Conservation (phyloP, 345 rosid species). For the Eutrema japonicum region DNA sequence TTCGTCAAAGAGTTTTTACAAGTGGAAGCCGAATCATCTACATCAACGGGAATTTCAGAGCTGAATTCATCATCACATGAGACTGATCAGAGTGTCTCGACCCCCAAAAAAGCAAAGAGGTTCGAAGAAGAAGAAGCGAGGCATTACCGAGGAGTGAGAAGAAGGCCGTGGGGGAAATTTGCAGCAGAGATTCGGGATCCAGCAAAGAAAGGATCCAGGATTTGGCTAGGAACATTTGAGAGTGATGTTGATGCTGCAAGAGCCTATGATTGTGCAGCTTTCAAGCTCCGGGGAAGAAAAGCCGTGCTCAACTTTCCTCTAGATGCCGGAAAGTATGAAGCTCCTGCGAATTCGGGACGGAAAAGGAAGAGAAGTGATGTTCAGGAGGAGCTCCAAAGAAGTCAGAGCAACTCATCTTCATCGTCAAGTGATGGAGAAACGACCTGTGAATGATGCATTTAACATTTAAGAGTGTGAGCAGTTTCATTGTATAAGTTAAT, state of each 20-base stretch:
- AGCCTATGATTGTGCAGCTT: slow-evolving; percentile 93
- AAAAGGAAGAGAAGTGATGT: slow-evolving; percentile 54
- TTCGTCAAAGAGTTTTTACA: slow-evolving; percentile 35
- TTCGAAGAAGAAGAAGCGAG: slow-evolving; percentile 41
- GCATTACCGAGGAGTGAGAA: slow-evolving; percentile 82
- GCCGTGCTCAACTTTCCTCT: slow-evolving; percentile 84
- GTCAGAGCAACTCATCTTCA: slow-evolving; percentile 33
- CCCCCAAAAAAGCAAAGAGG: not conserved
- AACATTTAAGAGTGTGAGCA: slow-evolving; percentile 5
- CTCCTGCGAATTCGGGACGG: slow-evolving; percentile 55
- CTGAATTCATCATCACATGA: slow-evolving; percentile 38
- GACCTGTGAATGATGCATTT: slow-evolving; percentile 20
- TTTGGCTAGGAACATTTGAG: slow-evolving; percentile 91
- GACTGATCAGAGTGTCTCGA: slow-evolving; percentile 36
- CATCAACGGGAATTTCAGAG: slow-evolving; percentile 26
- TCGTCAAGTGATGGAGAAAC: slow-evolving; percentile 31
- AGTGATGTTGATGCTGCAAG: slow-evolving; percentile 76
- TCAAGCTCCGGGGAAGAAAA: slow-evolving; percentile 78
- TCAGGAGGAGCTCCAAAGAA: slow-evolving; percentile 30
- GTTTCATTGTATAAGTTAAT: slow-evolving; percentile 11
- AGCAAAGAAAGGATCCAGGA: slow-evolving; percentile 66
- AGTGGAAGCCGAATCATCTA: slow-evolving; percentile 25
- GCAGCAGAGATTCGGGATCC: slow-evolving; percentile 98
- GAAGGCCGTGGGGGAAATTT: slow-evolving; percentile 93
- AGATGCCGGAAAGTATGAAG: slow-evolving; percentile 66